Base-by-base conservation (phyloP, 768 basidiomycete genomes). In the Lactifluus subvellereus region DNA sequence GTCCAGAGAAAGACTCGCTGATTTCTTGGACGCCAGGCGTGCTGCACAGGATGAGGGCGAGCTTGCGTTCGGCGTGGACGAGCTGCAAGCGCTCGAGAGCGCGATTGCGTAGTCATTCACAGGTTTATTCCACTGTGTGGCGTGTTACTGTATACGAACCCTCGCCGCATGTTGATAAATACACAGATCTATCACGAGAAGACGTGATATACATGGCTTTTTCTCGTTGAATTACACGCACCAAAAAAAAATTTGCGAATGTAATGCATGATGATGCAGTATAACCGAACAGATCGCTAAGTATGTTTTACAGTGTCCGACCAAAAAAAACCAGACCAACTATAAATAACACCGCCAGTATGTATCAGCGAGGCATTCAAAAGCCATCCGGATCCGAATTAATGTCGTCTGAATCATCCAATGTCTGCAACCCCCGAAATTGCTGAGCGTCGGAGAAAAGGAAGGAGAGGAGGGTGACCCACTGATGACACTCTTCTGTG, bases 1-100 rank as follows among this genome's bases (percentile, higher is more conserved):
- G 6, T 11, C 37, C 56, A 1, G 67, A 68, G 60, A 66, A 55
- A 54, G 22, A 43, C 0, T 37, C 47, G 37, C 47, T 68, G 35
- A 32, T 33, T 66, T 66, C 50, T 57, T 68, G 20, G 54, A 42
- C 8, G 52, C 45, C 37, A 62, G 38, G 48, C 43, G 33, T 27
- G 56, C 53, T 2, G 11, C 10, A 1, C 30, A 6, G n/a, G 50
- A 38, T 18, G 42, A 59, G 42, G 33, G 38, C 30, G 52, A 40
- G n/a, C 42, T 65, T 16, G 64, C 64, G 3, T 57, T 67, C 11
- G 20, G 27, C 18, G 35, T 52, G 1, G 53, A 59, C 1, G 64
- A 65, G 38, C 16, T 67, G 32, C 35, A 22, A 13, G 59, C 14
- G 9, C 43, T 67, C 30, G 48, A 49, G 51, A 43, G 22, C 8